These are phyloP conservation scores for Polytrichum commune DNA, from an alignment of 225 moss, liverwort and hornwort genomes.

Conservation along the genomic window DNA sequence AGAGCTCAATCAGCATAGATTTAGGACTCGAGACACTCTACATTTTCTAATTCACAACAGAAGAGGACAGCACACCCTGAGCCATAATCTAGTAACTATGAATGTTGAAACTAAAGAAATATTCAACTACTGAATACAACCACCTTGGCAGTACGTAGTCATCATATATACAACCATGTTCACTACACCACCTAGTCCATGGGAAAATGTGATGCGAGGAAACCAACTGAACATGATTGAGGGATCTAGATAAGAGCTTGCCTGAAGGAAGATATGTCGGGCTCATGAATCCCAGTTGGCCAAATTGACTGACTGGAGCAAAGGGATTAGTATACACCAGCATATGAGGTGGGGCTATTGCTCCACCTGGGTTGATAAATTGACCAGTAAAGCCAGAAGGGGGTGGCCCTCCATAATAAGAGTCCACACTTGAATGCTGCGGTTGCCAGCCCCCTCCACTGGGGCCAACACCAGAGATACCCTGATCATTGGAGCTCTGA, in stretches of 20 bases:
- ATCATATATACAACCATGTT: no score
- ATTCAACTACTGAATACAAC: no score
- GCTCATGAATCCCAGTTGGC: slow-evolving; percentile 86
- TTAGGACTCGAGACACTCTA: no score
- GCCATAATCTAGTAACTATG: no score
- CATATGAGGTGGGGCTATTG: slow-evolving; percentile 79
- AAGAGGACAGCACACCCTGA: no score
- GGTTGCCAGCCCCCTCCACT: slow-evolving; percentile 89
- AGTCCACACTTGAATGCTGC: slow-evolving; percentile 89
- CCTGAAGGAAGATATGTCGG: slow-evolving; percentile 94
- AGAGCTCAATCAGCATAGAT: no score
- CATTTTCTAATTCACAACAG: no score
- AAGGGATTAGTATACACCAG: slow-evolving; percentile 93
- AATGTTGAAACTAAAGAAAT: no score
- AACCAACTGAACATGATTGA: background rate
- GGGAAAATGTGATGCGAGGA: background rate
- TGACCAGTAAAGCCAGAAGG: slow-evolving; percentile 78
- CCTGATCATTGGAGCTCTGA: slow-evolving; percentile 79
- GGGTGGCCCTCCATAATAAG: slow-evolving; percentile 86
- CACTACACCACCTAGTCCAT: background rate
- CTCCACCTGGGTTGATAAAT: slow-evolving; percentile 78
- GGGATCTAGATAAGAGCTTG: slow-evolving; percentile 14
- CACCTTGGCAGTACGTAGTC: no score
- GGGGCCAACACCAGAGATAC: slow-evolving; percentile 59
- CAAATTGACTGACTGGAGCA: slow-evolving; percentile 86